Conservation (phyloP, 2,329 filamentous ascomycete genomes). For the Alternaria solani region DNA sequence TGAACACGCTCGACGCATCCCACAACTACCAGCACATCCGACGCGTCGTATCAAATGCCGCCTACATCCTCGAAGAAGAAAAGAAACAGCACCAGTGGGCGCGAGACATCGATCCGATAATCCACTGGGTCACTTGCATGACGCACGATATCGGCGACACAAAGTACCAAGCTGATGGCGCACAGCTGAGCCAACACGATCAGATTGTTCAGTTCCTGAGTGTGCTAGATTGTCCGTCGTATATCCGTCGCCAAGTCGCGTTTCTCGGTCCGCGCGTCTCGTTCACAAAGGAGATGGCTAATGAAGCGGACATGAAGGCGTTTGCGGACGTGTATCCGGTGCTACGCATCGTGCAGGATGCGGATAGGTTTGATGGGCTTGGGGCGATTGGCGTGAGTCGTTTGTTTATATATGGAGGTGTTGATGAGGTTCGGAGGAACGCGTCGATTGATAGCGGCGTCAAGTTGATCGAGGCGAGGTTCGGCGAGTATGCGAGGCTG, state of each 20-base stretch:
- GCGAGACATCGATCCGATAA: neutral
- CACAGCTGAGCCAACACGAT: neutral
- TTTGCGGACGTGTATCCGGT: neutral
- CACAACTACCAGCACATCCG: slow-evolving; percentile 3
- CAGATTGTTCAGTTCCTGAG: neutral
- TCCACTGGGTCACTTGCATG: slow-evolving; percentile 1
- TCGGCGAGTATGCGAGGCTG: neutral
- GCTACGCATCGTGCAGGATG: slow-evolving; percentile 1
- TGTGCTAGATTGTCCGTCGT: neutral
- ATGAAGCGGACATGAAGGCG: neutral
- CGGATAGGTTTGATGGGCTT: neutral
- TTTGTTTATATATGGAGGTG: neutral
- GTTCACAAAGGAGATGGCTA: neutral
- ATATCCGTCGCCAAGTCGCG: neutral
- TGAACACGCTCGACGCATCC: neutral
- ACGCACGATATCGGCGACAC: neutral
- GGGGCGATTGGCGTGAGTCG: neutral
- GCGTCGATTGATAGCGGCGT: neutral
- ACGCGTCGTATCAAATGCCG: slow-evolving; percentile 2
- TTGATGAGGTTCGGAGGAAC: neutral
- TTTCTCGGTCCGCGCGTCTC: neutral
- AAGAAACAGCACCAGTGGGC: neutral
- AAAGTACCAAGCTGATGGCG: neutral
- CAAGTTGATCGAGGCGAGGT: neutral
- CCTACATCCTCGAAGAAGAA: neutral